phyloP scores from a whole-genome alignment of 768 basidiomycete species.

The Trichaptum fuscoviolaceum region DNA sequence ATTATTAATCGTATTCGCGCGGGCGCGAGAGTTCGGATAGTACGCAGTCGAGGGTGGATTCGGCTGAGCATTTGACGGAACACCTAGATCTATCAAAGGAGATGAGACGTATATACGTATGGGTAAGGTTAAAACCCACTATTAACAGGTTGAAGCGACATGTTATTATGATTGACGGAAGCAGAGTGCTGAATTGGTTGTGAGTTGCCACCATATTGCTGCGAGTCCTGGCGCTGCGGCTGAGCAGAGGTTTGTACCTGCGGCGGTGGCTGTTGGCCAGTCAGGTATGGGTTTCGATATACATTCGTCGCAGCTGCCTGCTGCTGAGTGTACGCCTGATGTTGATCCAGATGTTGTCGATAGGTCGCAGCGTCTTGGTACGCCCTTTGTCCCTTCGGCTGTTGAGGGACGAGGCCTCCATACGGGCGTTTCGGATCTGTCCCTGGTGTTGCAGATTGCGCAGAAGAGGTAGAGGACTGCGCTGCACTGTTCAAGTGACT shows the following conservation, averaged over 20 bases:
- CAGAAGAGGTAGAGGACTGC: conserved; percentile 18
- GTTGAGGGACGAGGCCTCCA: conserved; percentile 88
- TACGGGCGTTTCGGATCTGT: conserved; percentile 83
- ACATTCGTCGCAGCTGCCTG: conserved; percentile 68
- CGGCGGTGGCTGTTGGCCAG: conserved; percentile 34
- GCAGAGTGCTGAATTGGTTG: neutral
- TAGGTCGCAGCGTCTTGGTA: conserved; percentile 92
- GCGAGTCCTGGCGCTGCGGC: conserved; percentile 15
- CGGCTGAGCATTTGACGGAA: conserved; percentile 24
- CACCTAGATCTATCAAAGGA: neutral
- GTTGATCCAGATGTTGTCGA: conserved; percentile 90
- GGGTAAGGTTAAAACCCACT: neutral
- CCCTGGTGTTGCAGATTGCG: conserved; percentile 25
- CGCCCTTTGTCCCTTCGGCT: conserved; percentile 77
- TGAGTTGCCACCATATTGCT: neutral
- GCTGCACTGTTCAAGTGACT: conserved; percentile 2
- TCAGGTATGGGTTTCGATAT: conserved; percentile 80
- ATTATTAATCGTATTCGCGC: conserved; percentile 89
- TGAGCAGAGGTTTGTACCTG: conserved; percentile 19
- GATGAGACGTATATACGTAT: neutral
- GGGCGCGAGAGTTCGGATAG: conserved; percentile 61
- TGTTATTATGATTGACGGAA: neutral
- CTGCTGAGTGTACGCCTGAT: conserved; percentile 89
- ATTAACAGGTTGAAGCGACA: neutral
- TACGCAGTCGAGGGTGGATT: conserved; percentile 64